A percentile compares a stretch with the other conserved stretches of the same genome.
phyloP scores from a whole-genome alignment of 176 grass and related monocot genomes.

The Miscanthus lutarioriparius region DNA sequence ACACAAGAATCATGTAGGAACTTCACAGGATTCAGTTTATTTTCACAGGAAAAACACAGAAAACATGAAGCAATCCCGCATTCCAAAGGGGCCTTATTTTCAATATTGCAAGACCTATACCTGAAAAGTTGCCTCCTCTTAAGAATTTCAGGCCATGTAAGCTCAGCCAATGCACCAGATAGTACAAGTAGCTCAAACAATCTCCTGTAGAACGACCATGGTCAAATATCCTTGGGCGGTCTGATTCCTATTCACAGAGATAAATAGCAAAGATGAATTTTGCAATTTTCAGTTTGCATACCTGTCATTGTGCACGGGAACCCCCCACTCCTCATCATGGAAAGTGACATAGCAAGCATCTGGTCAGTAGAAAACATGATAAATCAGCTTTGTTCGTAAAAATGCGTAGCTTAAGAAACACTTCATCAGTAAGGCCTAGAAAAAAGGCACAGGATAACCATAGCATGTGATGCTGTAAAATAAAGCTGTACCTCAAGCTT shows the following conservation, averaged over 20 bases:
- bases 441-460: conserved; percentile 46
- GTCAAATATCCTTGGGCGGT: conserved; percentile 28
- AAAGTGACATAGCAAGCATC: conserved; percentile 79
- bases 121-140: conserved; percentile 85
- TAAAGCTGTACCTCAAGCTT: conserved; percentile 42
- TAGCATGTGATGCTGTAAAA: conserved; percentile 38
- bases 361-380: conserved; percentile 37
- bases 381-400: conserved; percentile 36
- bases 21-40: background rate
- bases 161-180: conserved; percentile 81
- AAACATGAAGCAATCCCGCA: background rate
- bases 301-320: conserved; percentile 88
- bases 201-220: conserved; percentile 55
- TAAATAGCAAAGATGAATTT: background rate
- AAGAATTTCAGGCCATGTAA: conserved; percentile 89
- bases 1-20: background rate
- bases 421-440: conserved; percentile 33
- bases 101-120: conserved; percentile 39
- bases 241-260: conserved; percentile 17
- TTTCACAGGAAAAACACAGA: background rate
- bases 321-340: conserved; percentile 97
- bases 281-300: conserved; percentile 27
- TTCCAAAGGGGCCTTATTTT: background rate
- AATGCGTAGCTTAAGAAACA: conserved; percentile 45
- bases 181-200: conserved; percentile 91